Evolutionary conservation across 2,329 filamentous ascomycete species (phyloP).

Genomic region (Phialocephala subalpina): DNA sequence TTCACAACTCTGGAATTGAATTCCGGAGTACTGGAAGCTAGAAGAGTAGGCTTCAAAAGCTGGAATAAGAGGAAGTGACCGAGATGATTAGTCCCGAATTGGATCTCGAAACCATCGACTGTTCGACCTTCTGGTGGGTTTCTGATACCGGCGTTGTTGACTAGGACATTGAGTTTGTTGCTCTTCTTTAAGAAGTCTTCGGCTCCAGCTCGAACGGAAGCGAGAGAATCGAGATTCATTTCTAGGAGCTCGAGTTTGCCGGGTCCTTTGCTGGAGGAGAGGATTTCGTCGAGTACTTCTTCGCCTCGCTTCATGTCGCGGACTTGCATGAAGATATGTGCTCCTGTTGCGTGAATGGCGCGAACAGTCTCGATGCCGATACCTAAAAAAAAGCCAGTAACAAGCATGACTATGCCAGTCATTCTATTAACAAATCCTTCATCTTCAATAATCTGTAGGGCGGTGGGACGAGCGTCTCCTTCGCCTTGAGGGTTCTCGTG

Average conservation of each 20-base stretch:
- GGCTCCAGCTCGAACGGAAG: constrained; percentile 25
- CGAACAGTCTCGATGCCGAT: constrained; percentile 49
- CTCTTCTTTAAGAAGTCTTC: constrained; percentile 37
- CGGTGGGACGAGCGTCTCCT: constrained; percentile 44
- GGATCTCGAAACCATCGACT: constrained; percentile 55
- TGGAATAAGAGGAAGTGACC: constrained; percentile 61
- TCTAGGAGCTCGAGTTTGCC: constrained; percentile 43
- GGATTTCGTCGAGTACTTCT: constrained; percentile 30
- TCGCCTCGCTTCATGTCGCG: constrained; percentile 47
- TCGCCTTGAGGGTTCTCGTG: constrained; percentile 33
- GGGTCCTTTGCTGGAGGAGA: constrained; percentile 27
- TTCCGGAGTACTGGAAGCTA: constrained; percentile 47
- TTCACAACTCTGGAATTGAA: constrained; percentile 57
- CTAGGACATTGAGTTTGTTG: constrained; percentile 42
- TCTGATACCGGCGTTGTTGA: constrained; percentile 34
- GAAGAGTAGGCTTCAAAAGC: constrained; percentile 53
- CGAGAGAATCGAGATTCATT: constrained; percentile 45
- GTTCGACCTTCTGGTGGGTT: constrained; percentile 42
- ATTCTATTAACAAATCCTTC: constrained; percentile 40
- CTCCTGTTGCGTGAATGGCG: constrained; percentile 48
- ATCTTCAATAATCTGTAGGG: constrained; percentile 45
- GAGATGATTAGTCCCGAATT: constrained; percentile 61
- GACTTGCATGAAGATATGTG: constrained; percentile 47
- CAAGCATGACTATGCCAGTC: constrained; percentile 46
- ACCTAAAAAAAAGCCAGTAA: constrained; percentile 51